These are phyloP conservation scores for Neofusicoccum umdonicola DNA, from an alignment of 2,329 filamentous ascomycete genomes.

Conservation along the genomic window DNA sequence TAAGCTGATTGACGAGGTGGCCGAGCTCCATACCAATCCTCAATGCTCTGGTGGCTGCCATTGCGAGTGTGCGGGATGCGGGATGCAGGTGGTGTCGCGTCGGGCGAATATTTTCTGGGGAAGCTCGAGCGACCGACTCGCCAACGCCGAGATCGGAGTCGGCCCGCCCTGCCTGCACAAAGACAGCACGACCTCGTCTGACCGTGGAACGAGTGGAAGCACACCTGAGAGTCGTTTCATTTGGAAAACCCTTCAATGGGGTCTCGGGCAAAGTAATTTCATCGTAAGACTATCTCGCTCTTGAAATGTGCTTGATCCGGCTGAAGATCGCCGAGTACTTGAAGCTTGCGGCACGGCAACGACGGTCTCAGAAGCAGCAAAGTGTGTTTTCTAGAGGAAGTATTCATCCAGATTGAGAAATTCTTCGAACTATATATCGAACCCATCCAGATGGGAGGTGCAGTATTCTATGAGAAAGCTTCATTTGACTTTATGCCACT, in stretches of 20 bases:
- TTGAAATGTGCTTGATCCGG: no score
- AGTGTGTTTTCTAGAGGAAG: no score
- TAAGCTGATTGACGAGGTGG: neutral
- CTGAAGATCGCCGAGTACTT: no score
- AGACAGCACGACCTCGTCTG: neutral
- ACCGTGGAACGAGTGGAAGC: neutral
- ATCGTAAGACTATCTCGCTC: no score
- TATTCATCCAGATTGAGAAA: no score
- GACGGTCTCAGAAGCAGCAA: no score
- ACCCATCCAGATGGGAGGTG: no score
- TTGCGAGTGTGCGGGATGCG: constrained; percentile 12
- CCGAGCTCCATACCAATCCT: constrained; percentile 18
- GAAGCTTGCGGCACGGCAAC: no score
- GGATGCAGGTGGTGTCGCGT: neutral
- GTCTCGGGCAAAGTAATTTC: neutral
- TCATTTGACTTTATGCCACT: no score
- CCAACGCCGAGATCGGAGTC: constrained; percentile 10
- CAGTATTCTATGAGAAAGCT: no score
- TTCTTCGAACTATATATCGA: no score
- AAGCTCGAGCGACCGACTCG: constrained; percentile 16
- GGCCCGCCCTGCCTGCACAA: neutral
- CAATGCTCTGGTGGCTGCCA: constrained; percentile 20
- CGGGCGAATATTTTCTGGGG: constrained; percentile 17
- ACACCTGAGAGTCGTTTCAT: neutral
- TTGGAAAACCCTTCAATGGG: neutral